Evolutionary conservation across 805 yeast species (phyloP), one percentile per base, ranked within the genome.

Genomic region (Zygosaccharomyces lentus): DNA sequence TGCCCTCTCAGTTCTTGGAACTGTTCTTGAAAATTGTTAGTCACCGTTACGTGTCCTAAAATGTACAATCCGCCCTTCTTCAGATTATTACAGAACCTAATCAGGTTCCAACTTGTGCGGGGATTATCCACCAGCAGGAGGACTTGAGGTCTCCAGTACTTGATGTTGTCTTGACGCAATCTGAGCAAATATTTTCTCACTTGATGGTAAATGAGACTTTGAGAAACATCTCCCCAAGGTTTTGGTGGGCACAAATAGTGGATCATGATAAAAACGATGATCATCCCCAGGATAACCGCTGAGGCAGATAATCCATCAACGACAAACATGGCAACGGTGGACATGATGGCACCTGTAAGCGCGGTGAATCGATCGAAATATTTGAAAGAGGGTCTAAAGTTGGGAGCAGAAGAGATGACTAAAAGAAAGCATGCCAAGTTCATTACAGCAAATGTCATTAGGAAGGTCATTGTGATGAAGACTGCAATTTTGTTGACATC

Each of bases 161-260:
- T 93, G 43, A 93, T 96, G 62, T 91, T 95, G 59, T 93, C 96
- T 57, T 88, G 88, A 48, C 88, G 78, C 35, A 91, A 72, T 44
- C 95, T 73, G 49, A 93, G 68, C 13, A 66, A 45, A 60, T 93
- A 93, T 62, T 93, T 93, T 54, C 99, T 73, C 9, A 93, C 98
- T 66, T 93, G 99, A 62, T 93, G 99, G 64, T 93, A 93, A 41
- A 93, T 91, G 50, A 93, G 74, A 34, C 90, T 80, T 66, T 93
- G 99, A 2, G 98, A 90, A 19, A 93, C 97, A 66, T 93, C 99
- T 29, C 99, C 99, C 90, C 96, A 93, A 27, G 90, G 85, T 61
- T 88, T 89, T 5, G 99, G 97, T 1, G 97, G 96, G 9, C 96
- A 85, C 41, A 80, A 76, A 59, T 89, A 88, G 63, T 93, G 98